Evolutionary conservation across 441 rosid genomes (phyloP), one percentile per base, ranked within the genome.

Genomic region (Erysimum cheiri): DNA sequence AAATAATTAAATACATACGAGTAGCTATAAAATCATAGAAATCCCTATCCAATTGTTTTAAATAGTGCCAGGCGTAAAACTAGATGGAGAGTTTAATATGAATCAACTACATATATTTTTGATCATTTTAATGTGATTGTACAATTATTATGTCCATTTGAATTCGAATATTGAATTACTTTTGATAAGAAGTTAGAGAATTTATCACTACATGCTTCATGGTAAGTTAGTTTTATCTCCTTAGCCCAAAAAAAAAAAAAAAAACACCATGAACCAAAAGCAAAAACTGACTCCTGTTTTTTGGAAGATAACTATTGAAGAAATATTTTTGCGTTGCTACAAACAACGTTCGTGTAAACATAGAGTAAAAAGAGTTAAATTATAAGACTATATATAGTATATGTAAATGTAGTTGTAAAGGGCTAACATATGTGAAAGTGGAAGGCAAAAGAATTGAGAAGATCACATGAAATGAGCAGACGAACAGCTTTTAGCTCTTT

Each of bases 401-500:
- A 9, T 48, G n/a, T 24, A 47, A 14, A 57, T 44, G 47, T 37
- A 14, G 57, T 37, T 58, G 66, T 48, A 69, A 48, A 61, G 66
- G 22, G 39, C 0, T n/a, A 7, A 6, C 40, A 26, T 54, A 35
- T 8, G 52, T 57, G 71, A 57, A 48, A 73, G 71, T 58, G 55
- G 71, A 50, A 36, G 32, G 63, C 63, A 67, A 67, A 67, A 60
- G 73, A 67, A 67, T 67, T 60, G 69, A 67, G 50, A 67, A 67
- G 63, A 60, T 60, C 63, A 67, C 63, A 73, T 52, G 73, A 73
- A 46, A 47, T 48, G 71, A 31, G 53, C 77, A 52, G 39, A 48
- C 56, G 52, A 67, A n/a, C 72, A 67, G 57, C 72, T 67, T 72
- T 60, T 50, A 60, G 69, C 13, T 67, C 72, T 67, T 72, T 60